Conservation (phyloP, 805 yeast species). For the Barnettozyma populi region DNA sequence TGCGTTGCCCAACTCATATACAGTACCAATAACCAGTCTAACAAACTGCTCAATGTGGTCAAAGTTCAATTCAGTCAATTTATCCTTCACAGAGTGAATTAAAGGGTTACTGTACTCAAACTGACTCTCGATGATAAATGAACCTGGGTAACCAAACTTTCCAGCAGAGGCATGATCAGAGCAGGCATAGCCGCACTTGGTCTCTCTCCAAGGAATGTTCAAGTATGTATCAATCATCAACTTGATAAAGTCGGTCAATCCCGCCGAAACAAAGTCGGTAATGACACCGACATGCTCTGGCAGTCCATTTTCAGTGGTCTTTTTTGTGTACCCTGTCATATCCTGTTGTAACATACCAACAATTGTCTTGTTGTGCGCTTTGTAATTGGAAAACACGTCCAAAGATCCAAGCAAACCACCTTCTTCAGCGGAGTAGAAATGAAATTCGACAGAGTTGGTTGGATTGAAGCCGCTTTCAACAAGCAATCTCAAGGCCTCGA, state of each 20-base stretch:
- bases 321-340: conserved; percentile 42
- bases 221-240: conserved; percentile 57
- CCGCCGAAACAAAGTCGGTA: conserved; percentile 22
- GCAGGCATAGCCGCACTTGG: conserved; percentile 87
- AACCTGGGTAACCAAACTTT: conserved; percentile 77
- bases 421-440: conserved; percentile 94
- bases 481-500: conserved; percentile 70
- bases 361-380: conserved; percentile 42
- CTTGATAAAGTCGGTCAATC: conserved; percentile 37
- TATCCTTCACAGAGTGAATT: conserved; percentile 76
- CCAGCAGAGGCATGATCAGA: conserved; percentile 88
- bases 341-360: conserved; percentile 90
- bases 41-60: conserved; percentile 78
- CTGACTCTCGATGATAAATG: conserved; percentile 76
- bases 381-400: conserved; percentile 62
- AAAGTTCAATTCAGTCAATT: conserved; percentile 72
- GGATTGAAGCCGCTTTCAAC: conserved; percentile 43
- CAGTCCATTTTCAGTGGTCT: conserved; percentile 35
- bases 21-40: conserved; percentile 68
- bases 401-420: conserved; percentile 84
- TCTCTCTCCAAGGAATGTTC: conserved; percentile 63
- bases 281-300: conserved; percentile 71
- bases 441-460: conserved; percentile 79
- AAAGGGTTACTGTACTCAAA: conserved; percentile 58
- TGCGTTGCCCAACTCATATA: conserved; percentile 56